Evolutionary conservation across 2,329 filamentous ascomycete genomes (phyloP), one percentile per base, ranked within the genome.

Genomic region (Penicillium italicum): DNA sequence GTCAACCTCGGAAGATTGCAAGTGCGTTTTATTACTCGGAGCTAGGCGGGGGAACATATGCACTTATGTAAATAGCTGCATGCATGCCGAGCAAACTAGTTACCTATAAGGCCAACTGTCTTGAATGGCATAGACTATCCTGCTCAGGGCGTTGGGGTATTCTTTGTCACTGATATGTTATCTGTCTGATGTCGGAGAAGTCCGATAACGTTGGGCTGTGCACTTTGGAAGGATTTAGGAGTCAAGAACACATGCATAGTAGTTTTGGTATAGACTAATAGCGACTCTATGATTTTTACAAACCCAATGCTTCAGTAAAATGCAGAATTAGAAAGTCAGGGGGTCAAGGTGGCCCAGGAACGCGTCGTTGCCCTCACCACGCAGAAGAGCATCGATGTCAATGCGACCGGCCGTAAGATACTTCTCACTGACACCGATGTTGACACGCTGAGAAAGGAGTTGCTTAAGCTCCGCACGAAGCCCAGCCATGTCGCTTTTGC

Each of bases 391-490:
- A 60, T 85, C 87, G 6, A 96, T 80, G 75, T 97, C 89, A n/a
- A 96, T 84, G n/a, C 83, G 79, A 0, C 91, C 90, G n/a, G 85
- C 83, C 0, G 91, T 90, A 58, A 97, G 79, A 73, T 97, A 97
- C 66, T 82, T 83, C 76, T 92, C 90, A 68, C 90, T 96, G 26
- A 96, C 90, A 7, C 93, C 92, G 16, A 91, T 81, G 68, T 97
- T 97, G 53, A 97, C 83, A 56, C 90, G 82, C 72, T 87, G 83
- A 4, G 79, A 79, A 67, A 97, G 73, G 64, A 95, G 72, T 41
- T 83, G 80, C 65, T 83, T 87, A 66, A 97, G 73, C 74, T 95
- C 86, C 0, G 85, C 88, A 62, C 85, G 83, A 70, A 94, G 73
- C 0, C 79, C 82, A 1, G 80, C 84, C 66, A 95, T 72, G 72